Conservation (phyloP, 805 yeast genomes). For the Millerozyma miso region DNA sequence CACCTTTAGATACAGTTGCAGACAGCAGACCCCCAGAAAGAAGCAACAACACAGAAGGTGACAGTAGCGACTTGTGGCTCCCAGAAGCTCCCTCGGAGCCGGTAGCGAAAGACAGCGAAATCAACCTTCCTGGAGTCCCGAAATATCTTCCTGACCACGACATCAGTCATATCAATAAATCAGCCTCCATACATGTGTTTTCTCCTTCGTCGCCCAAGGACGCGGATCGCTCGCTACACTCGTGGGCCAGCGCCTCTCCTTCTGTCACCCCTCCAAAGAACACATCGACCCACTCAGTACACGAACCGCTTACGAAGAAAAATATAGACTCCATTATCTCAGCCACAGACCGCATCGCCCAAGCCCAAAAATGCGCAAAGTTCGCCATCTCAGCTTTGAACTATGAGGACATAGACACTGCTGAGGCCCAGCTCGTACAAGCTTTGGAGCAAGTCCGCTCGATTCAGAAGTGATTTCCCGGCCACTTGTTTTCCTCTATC, state of each 20-base stretch:
- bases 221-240: background rate
- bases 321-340: conserved; percentile 50
- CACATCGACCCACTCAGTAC: conserved; percentile 1
- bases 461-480: conserved; percentile 6
- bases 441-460: conserved; percentile 46
- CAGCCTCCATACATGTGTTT: conserved; percentile 34
- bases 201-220: conserved; percentile 15
- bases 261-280: background rate
- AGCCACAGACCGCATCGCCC: conserved; percentile 50
- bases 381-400: conserved; percentile 77
- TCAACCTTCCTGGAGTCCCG: conserved; percentile 41
- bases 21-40: background rate
- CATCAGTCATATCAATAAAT: conserved; percentile 31
- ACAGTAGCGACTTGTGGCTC: background rate
- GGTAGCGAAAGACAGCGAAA: conserved; percentile 15
- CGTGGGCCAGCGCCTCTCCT: background rate
- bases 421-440: conserved; percentile 52
- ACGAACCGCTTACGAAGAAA: conserved; percentile 21
- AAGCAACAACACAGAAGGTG: background rate
- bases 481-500: too few species aligned
- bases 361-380: conserved; percentile 66
- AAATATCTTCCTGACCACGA: conserved; percentile 39
- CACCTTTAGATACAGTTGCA: conserved; percentile 15
- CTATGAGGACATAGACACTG: conserved; percentile 70
- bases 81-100: conserved; percentile 2